Base-by-base conservation (phyloP, 495 filamentous ascomycete species). In the Penicilliopsis zonata region DNA sequence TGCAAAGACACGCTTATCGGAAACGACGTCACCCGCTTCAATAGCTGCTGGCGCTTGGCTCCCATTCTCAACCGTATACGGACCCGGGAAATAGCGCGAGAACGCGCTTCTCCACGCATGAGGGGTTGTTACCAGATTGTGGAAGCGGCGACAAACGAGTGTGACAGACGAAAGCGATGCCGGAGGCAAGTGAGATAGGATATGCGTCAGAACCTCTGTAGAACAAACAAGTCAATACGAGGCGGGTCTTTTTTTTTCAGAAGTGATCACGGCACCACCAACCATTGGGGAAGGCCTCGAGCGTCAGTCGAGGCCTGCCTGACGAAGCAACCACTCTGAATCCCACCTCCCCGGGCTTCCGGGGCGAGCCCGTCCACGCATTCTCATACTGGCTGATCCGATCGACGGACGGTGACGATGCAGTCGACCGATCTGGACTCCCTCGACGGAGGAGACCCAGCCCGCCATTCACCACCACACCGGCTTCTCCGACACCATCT, bases 51-150 rank as follows among this genome's bases (percentile, higher is more conserved):
- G 18, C 23, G 34, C 22, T 33, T 37, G 38, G 44, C 48, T 28
- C 19, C 36, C 44, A 32, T 52, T 36, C 15, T 50, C 54, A 25
- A 67, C 34, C 4, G 56, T 57, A 35, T 80, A 71, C 3, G 74
- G 71, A 0, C 79, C 86, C 0, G 82, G 82, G 49, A 95, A 95
- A 61, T 76, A 88, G 9, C 86, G 81, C 27, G 81, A 71, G 44
- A 95, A 95, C 1, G 86, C 87, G 35, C 78, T 79, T 28, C 83
- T 69, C 87, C 87, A 95, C 2, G 86, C 84, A 54, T 93, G 84
- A 2, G 84, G 86, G 2, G 80, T 83, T 2, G 82, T 93, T 27
- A 93, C 79, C 35, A 95, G 59, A 22, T 62, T 57, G 50, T 90
- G 80, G 52, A 94, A 88, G 31, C 79, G 81, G 44, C 75, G 76